These are phyloP conservation scores for Leccinum subfulvum DNA, from an alignment of 1,284 basidiomycete species.

Conservation along the genomic window DNA sequence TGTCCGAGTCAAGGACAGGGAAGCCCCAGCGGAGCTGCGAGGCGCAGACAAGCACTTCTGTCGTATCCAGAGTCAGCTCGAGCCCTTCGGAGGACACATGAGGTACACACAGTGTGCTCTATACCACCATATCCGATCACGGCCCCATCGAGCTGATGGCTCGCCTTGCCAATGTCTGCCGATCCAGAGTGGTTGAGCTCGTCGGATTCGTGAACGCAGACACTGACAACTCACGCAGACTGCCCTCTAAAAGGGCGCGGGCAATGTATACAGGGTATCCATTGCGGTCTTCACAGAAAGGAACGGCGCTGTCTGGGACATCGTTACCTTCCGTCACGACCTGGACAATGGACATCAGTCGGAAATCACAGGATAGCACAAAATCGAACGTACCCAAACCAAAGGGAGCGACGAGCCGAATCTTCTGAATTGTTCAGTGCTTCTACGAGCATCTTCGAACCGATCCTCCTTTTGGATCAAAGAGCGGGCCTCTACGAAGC, in stretches of 20 bases:
- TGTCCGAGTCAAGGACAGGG: constrained; percentile 11
- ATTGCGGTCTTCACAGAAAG: constrained; percentile 33
- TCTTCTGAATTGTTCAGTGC: constrained; percentile 31
- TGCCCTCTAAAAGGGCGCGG: neutral
- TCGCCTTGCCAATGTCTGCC: constrained; percentile 32
- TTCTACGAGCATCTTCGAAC: constrained; percentile 29
- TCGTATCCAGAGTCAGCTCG: neutral
- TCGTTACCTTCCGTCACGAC: constrained; percentile 29
- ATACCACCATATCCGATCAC: constrained; percentile 32
- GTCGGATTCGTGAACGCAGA: neutral
- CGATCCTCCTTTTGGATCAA: constrained; percentile 29
- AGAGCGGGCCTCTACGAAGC: constrained; percentile 9
- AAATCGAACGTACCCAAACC: constrained; percentile 27
- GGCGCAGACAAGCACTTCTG: constrained; percentile 34
- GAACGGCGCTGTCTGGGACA: constrained; percentile 33
- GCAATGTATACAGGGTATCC: constrained; percentile 32
- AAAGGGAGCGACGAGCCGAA: constrained; percentile 31
- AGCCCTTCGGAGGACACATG: neutral
- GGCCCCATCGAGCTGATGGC: constrained; percentile 27
- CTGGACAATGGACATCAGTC: constrained; percentile 9
- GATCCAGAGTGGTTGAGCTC: neutral
- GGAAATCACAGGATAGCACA: neutral
- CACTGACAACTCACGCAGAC: constrained; percentile 25
- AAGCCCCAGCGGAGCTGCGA: constrained; percentile 35
- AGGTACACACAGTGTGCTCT: constrained; percentile 24